Conservation (phyloP, 805 yeast species). For the Yarrowia sp. region DNA sequence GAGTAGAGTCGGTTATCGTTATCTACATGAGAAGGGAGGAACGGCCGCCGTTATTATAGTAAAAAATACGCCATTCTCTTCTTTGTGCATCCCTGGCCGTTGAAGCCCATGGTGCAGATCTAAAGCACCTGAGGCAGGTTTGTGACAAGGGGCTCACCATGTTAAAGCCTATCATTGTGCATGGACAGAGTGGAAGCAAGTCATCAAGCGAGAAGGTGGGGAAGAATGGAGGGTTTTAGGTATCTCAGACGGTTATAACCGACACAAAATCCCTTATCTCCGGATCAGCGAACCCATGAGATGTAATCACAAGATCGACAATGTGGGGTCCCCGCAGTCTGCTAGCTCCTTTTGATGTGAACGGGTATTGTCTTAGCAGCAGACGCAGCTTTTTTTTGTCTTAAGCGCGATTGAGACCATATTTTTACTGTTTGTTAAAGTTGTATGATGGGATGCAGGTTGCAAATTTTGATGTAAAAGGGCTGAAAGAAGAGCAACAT, state of each 20-base stretch:
- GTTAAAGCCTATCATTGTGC: constrained; percentile 8
- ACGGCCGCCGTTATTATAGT: constrained; percentile 4
- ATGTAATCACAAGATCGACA: neutral
- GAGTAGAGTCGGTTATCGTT: neutral
- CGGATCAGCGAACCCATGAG: neutral
- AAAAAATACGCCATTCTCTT: neutral
- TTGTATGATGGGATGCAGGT: neutral
- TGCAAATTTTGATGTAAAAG: neutral
- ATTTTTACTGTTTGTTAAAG: neutral
- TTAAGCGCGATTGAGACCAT: neutral
- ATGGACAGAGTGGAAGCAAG: neutral
- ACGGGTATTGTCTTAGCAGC: neutral
- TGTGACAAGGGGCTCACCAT: constrained; percentile 20
- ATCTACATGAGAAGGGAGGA: neutral
- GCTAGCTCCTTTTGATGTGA: neutral
- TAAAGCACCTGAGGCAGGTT: neutral
- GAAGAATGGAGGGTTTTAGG: neutral
- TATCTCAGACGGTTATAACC: neutral
- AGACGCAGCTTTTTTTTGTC: neutral
- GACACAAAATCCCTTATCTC: neutral
- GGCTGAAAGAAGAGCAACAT: neutral
- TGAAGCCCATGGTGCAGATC: neutral
- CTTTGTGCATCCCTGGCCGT: neutral
- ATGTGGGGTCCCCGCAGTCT: neutral
- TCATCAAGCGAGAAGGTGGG: constrained; percentile 9